A percentile compares a stretch with the other conserved stretches of the same genome.
Conservation (phyloP, 108 stramenopile species). For the Skeletonema potamos region DNA sequence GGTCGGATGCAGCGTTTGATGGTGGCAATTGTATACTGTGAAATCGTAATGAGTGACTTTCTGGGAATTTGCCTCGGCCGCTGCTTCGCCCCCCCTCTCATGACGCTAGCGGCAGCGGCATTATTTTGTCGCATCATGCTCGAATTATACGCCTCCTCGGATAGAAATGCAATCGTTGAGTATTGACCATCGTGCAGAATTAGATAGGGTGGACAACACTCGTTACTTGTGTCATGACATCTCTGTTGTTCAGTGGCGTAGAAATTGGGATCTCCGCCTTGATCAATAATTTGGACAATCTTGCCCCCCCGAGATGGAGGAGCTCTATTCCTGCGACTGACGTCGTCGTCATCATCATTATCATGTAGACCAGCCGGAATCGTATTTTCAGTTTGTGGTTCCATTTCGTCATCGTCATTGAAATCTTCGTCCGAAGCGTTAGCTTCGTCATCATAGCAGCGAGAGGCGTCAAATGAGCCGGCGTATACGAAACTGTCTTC, state of each 20-base stretch:
- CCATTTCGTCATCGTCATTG: not conserved
- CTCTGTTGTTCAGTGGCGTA: not conserved
- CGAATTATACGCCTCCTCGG: slow-evolving; percentile 2
- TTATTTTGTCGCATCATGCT: not conserved
- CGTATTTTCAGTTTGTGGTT: slow-evolving; percentile 25
- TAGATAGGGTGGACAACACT: slow-evolving; percentile 27
- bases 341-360: not conserved
- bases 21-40: slow-evolving; percentile 26
- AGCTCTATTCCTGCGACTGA: not conserved
- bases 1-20: slow-evolving; percentile 5
- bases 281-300: slow-evolving; percentile 33
- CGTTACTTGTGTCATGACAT: not conserved
- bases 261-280: slow-evolving; percentile 12
- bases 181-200: slow-evolving; percentile 30
- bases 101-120: too few species aligned
- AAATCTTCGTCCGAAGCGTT: not conserved
- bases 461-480: not conserved
- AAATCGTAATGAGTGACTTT: slow-evolving; percentile 14
- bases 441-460: not conserved
- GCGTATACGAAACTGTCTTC: slow-evolving; percentile 35
- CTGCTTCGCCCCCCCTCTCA: not conserved
- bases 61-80: not conserved
- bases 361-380: slow-evolving; percentile 24
- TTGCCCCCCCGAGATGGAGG: slow-evolving; percentile 25
- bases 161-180: slow-evolving; percentile 24